Conservation (phyloP, 805 yeast genomes). For the Isabelozyma pseudorhagii region DNA sequence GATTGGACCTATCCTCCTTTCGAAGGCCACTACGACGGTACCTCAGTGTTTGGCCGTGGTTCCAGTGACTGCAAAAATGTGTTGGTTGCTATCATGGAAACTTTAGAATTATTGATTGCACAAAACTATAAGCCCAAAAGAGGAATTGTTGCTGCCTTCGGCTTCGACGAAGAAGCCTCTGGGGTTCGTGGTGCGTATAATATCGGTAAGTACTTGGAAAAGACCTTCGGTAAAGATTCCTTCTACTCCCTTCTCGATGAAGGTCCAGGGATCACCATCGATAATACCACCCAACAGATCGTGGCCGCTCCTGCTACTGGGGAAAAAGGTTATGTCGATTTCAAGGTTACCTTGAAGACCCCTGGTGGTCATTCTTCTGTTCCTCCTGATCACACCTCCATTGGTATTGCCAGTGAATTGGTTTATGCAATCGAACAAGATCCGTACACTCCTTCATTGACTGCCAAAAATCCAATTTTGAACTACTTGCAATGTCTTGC, state of each 20-base stretch:
- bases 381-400: conserved; percentile 81
- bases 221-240: conserved; percentile 58
- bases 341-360: conserved; percentile 47
- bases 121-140: conserved; percentile 59
- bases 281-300: conserved; percentile 45
- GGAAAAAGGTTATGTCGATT: conserved; percentile 49
- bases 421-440: conserved; percentile 53
- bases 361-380: conserved; percentile 79
- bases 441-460: conserved; percentile 47
- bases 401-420: conserved; percentile 68
- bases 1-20: conserved; percentile 72
- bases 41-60: conserved; percentile 73
- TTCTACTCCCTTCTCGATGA: conserved; percentile 71
- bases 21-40: conserved; percentile 58
- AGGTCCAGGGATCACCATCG: conserved; percentile 39
- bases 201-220: conserved; percentile 45
- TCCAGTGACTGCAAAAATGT: conserved; percentile 71
- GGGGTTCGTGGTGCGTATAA: conserved; percentile 61
- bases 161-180: conserved; percentile 76
- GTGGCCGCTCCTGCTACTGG: conserved; percentile 49
- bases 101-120: conserved; percentile 53
- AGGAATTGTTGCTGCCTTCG: conserved; percentile 62
- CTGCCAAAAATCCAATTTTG: conserved; percentile 58
- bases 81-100: conserved; percentile 62
- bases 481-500: conserved; percentile 62